Evolutionary conservation across 2,329 filamentous ascomycete species (phyloP).

Genomic region (Pestalotiopsis sp.): DNA sequence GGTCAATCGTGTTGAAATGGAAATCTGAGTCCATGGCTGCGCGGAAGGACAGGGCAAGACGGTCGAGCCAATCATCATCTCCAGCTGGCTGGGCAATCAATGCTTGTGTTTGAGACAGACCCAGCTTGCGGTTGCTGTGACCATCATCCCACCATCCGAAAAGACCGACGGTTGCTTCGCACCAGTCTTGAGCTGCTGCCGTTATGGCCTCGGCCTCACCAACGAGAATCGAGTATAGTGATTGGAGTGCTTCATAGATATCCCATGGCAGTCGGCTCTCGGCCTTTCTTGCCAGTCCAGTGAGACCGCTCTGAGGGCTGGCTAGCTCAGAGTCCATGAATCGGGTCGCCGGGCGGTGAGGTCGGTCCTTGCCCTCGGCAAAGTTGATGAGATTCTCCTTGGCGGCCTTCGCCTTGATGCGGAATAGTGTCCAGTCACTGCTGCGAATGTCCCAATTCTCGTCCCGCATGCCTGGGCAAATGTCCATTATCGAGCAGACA

Average conservation of each 20-base stretch:
- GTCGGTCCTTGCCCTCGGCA: conserved; percentile 71
- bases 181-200: conserved; percentile 83
- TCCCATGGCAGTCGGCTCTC: conserved; percentile 88
- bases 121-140: conserved; percentile 42
- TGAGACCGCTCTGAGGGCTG: conserved; percentile 49
- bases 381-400: conserved; percentile 74
- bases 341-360: conserved; percentile 29
- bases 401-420: conserved; percentile 71
- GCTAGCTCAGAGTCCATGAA: conserved; percentile 36
- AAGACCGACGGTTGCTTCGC: conserved; percentile 82
- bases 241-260: conserved; percentile 82
- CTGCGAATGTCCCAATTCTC: conserved; percentile 81
- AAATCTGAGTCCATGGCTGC: conserved; percentile 72
- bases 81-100: conserved; percentile 39
- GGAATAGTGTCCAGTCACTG: conserved; percentile 82
- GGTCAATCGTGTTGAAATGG: conserved; percentile 73
- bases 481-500: conserved; percentile 69
- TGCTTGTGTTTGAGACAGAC: conserved; percentile 37
- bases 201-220: conserved; percentile 78
- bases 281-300: conserved; percentile 73
- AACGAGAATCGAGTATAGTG: conserved; percentile 78
- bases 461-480: conserved; percentile 69
- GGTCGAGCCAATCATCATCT: conserved; percentile 72
- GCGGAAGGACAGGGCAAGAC: conserved; percentile 72
- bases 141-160: conserved; percentile 92